Evolutionary conservation across 345 rosid species (phyloP), one percentile per base, ranked within the genome.

Genomic region (Gossypium anomalum): DNA sequence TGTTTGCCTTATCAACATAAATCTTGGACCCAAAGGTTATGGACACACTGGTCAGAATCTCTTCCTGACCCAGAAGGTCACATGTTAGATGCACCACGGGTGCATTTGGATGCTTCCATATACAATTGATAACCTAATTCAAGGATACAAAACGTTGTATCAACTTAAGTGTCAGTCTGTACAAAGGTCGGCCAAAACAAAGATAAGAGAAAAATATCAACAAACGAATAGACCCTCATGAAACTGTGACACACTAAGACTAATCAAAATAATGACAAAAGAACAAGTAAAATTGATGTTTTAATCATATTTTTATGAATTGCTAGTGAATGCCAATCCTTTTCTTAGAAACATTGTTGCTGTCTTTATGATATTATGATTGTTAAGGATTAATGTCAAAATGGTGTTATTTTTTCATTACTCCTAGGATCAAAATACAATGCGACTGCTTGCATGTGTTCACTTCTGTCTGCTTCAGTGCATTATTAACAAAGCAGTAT

Each of bases 21-120:
- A 94, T 90, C 85, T 89, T 89, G 81, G 94, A 86, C 76, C 97
- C 96, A 83, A 94, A 94, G 20, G 90, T 87, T 75, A 61, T 73
- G 7, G 84, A 92, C 22, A 94, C 89, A 53, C 76, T 74, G 9
- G 53, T 79, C 43, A 94, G 80, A 66, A 90, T 82, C 78, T 89
- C 97, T 79, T 92, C 98, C 82, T 92, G 98, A 76, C 98, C 97
- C 43, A 92, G 86, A 72, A 90, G 84, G 76, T 90, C 90, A 16
- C 91, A 86, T 20, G 93, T 85, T 82, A 94, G 87, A 83, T 94
- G 87, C 59, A 94, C 92, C 68, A 75, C 74, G 1, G 86, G 55
- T 74, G 88, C 90, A 51, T 82, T 84, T 20, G 97, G 97, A 68
- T 94, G 91, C 81, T 86, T 88, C 98, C 98, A 92, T 82, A 94